These are phyloP conservation scores for Pseudogymnoascus sp. DNA, from an alignment of 2,329 filamentous ascomycete genomes.

Conservation along the genomic window DNA sequence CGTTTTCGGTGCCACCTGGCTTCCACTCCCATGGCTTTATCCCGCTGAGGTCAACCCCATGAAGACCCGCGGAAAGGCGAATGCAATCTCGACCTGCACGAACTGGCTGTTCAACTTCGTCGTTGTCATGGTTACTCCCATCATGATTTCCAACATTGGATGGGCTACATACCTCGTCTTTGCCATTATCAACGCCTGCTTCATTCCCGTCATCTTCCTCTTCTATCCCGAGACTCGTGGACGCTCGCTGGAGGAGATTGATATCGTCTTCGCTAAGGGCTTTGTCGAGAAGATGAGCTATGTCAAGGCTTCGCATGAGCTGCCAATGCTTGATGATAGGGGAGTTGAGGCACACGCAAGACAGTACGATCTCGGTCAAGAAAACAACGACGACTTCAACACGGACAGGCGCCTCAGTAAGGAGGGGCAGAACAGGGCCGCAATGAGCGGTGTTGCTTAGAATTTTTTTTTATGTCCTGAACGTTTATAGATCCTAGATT, in stretches of 20 bases:
- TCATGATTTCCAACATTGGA: conserved; percentile 3
- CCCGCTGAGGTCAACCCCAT: conserved; percentile 5
- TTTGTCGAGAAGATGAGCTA: conserved; percentile 53
- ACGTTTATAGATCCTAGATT: too few relatives aligned
- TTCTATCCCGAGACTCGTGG: conserved; percentile 56
- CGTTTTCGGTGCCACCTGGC: conserved; percentile 3
- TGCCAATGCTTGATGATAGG: background rate
- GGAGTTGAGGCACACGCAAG: background rate
- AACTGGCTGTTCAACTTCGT: conserved; percentile 8
- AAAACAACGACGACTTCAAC: background rate
- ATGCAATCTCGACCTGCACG: background rate
- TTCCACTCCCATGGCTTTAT: conserved; percentile 3
- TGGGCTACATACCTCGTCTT: conserved; percentile 4
- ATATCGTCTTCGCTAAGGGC: conserved; percentile 22
- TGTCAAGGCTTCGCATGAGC: conserved; percentile 33
- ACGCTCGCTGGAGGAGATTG: conserved; percentile 29
- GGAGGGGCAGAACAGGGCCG: background rate
- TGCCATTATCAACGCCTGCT: conserved; percentile 22
- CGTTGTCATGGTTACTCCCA: conserved; percentile 4
- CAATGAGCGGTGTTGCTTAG: too few relatives aligned
- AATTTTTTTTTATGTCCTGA: too few relatives aligned
- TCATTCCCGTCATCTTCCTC: conserved; percentile 37
- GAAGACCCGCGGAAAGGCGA: background rate
- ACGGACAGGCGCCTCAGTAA: background rate
- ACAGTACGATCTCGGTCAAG: background rate